Evolutionary conservation across 805 yeast species (phyloP).

Genomic region (Tetrapisispora pingtungensis): DNA sequence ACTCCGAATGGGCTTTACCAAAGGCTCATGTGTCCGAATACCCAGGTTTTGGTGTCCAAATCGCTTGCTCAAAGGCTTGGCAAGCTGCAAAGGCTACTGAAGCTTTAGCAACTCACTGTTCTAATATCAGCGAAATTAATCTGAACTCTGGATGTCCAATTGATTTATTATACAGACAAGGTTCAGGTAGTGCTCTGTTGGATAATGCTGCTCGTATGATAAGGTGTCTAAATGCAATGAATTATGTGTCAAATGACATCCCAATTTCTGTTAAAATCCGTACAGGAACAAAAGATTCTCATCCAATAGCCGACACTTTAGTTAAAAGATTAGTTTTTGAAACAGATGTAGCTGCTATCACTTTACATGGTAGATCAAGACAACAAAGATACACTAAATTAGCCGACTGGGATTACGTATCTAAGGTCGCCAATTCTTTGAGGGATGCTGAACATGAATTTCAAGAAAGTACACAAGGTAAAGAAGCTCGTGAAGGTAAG

Average conservation of each 20-base stretch:
- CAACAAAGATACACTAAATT: conserved; percentile 87
- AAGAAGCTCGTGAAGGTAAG: conserved; percentile 40
- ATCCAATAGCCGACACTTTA: conserved; percentile 77
- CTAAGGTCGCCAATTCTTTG: conserved; percentile 59
- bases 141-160: conserved; percentile 97
- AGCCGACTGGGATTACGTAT: conserved; percentile 89
- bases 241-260: conserved; percentile 74
- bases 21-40: conserved; percentile 74
- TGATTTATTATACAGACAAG: conserved; percentile 84
- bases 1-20: conserved; percentile 95
- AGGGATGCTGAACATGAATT: conserved; percentile 44
- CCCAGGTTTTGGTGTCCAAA: conserved; percentile 88
- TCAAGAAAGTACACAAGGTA: conserved; percentile 56
- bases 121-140: conserved; percentile 69
- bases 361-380: conserved; percentile 92
- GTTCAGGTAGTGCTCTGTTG: conserved; percentile 90
- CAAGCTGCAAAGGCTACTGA: conserved; percentile 92
- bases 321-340: conserved; percentile 64
- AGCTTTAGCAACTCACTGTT: conserved; percentile 38
- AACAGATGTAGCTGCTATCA: conserved; percentile 80
- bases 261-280: conserved; percentile 90
- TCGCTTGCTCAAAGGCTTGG: conserved; percentile 88
- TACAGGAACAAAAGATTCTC: conserved; percentile 78
- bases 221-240: conserved; percentile 80
- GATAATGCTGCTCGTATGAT: conserved; percentile 78